Percentiles rank a stretch among this genome's conserved stretches.
Evolutionary conservation across 345 rosid genomes (phyloP).

Genomic region (Eucalyptus marginata): DNA sequence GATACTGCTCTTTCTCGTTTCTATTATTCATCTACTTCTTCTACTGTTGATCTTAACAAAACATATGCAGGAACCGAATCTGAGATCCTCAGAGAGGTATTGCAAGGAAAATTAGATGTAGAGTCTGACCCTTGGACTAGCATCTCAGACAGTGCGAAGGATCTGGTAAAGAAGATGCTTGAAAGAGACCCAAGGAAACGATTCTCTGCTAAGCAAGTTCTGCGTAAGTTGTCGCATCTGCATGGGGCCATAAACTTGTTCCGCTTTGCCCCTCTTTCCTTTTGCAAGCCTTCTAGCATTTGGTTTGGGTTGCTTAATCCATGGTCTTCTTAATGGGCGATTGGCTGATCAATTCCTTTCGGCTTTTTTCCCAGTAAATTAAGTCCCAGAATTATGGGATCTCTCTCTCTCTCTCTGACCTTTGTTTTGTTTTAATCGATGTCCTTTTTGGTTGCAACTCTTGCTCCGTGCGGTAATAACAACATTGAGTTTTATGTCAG

Average conservation of each 20-base stretch:
- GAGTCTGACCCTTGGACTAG: constrained; percentile 90
- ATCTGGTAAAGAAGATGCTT: constrained; percentile 74
- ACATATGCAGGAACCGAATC: constrained; percentile 66
- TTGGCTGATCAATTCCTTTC: background rate
- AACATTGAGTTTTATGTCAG: constrained; percentile 17
- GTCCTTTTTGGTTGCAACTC: background rate
- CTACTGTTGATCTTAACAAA: background rate
- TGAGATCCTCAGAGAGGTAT: constrained; percentile 79
- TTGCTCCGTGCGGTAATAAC: background rate
- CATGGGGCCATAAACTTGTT: background rate
- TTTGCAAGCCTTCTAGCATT: background rate
- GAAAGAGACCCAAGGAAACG: constrained; percentile 76
- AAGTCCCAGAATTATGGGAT: background rate
- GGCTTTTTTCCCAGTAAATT: background rate
- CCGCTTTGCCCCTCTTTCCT: background rate
- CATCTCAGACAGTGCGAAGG: constrained; percentile 85
- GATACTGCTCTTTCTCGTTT: background rate
- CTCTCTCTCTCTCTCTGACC: background rate
- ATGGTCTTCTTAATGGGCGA: background rate
- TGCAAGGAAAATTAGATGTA: constrained; percentile 69
- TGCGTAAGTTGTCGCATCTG: constrained; percentile 38
- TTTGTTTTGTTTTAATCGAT: background rate
- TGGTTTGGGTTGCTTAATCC: background rate
- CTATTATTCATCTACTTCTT: background rate
- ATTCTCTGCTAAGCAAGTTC: constrained; percentile 76